Evolutionary conservation across 768 basidiomycete species (phyloP), one percentile per base, ranked within the genome.

Genomic region (Pholiota conissans): DNA sequence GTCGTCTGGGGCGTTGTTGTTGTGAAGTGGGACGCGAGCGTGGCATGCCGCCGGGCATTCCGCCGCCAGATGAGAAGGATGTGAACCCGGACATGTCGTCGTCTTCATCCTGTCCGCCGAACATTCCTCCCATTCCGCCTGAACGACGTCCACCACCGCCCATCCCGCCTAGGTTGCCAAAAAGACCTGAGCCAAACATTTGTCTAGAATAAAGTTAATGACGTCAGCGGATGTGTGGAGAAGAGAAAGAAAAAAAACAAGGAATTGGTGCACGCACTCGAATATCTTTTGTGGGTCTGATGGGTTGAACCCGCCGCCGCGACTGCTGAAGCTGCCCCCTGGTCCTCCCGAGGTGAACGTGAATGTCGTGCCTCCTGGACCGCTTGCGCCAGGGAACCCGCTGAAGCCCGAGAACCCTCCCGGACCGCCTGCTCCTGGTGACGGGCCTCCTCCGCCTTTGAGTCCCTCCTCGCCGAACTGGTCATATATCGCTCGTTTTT

Each of bases 401-500:
- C 69, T 67, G 61, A 78, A 78, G 14, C 78, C 75, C 5, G 77
- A 70, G 71, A 79, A 81, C 2, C 74, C 74, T 28, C 74, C 63
- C 1, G 78, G 22, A 22, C 42, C 75, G 0, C 77, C 83, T 24
- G 81, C 83, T 22, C 82, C 82, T 3, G 82, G 81, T 68, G 75
- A 65, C 2, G 80, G 75, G 0, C 77, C 83, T 32, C 83, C 84
- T 18, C 83, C 83, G 6, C 83, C 83, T 70, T 98, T 98, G 63
- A 98, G 81, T 1, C 96, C 95, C 56, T 97, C 95, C 70, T 97
- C 95, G 32, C 96, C 96, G 55, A 95, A 88, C 63, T 97, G 93
- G 71, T 97, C 95, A 62, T 95, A 98, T 6, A 93, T 69, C 0
- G 90, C 74, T 22, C 92, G 88, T 67, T 93, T 94, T 68, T 93